Conservation (phyloP, 352 stramenopile genomes). For the Blastocystis sp. region DNA sequence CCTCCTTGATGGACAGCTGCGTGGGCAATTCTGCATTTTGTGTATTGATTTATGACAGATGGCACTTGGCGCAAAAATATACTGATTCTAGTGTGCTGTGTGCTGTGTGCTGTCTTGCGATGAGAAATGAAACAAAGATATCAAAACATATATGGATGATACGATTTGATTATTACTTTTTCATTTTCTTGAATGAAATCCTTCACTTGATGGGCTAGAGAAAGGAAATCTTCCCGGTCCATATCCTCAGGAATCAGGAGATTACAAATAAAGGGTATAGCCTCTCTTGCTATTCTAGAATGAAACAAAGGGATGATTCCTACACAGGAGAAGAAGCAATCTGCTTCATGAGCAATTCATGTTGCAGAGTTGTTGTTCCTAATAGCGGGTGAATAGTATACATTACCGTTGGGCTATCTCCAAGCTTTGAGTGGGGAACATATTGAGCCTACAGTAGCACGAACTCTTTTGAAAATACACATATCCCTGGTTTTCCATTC, state of each 20-base stretch:
- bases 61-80: too few relatives aligned
- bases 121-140: not conserved
- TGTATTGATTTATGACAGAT: too few relatives aligned
- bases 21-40: slow-evolving; percentile 33
- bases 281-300: not conserved
- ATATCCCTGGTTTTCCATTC: not conserved
- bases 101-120: not conserved
- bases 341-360: slow-evolving; percentile 5
- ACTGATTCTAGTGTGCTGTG: too few relatives aligned
- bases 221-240: not conserved
- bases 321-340: slow-evolving; percentile 34
- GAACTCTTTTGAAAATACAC: not conserved
- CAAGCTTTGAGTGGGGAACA: slow-evolving; percentile 7
- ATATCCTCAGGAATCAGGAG: not conserved
- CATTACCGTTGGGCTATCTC: not conserved
- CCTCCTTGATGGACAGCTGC: not conserved
- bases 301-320: not conserved
- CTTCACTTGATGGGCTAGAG: not conserved
- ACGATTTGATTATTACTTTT: not conserved
- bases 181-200: not conserved
- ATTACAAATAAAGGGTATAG: slow-evolving; percentile 32
- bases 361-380: not conserved
- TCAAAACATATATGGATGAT: not conserved
- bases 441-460: not conserved
- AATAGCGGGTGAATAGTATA: not conserved